These are phyloP conservation scores for Besnoitia besnoiti DNA, from an alignment of 169 alveolate genomes.

Conservation along the genomic window DNA sequence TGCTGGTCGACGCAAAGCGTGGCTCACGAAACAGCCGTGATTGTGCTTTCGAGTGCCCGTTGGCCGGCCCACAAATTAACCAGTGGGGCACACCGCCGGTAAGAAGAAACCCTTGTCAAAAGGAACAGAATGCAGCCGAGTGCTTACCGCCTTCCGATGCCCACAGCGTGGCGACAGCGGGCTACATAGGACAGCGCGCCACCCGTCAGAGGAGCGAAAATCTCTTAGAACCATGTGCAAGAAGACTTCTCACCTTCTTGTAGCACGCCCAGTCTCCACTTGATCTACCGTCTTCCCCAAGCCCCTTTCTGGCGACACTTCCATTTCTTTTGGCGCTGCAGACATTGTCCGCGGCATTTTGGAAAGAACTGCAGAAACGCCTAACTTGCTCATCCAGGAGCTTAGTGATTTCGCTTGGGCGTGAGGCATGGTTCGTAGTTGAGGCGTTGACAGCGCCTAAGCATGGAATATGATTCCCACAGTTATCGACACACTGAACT, in stretches of 20 bases:
- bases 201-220: no score
- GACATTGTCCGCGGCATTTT: neutral
- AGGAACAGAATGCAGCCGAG: neutral
- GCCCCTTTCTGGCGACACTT: neutral
- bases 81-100: neutral
- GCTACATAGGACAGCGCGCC: neutral
- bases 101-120: neutral
- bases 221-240: no score
- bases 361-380: no score
- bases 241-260: no score
- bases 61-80: no score
- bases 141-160: neutral
- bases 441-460: neutral
- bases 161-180: neutral
- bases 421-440: neutral
- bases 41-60: no score
- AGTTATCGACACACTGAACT: constrained; percentile 1
- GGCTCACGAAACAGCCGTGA: no score
- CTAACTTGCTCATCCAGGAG: neutral
- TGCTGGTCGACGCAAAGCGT: no score
- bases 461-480: neutral
- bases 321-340: neutral
- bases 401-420: neutral
- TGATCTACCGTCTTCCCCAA: neutral
- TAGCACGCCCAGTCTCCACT: neutral